Evolutionary conservation across 208 protist genomes (phyloP).

Genomic region (Crithidia fasciculata): DNA sequence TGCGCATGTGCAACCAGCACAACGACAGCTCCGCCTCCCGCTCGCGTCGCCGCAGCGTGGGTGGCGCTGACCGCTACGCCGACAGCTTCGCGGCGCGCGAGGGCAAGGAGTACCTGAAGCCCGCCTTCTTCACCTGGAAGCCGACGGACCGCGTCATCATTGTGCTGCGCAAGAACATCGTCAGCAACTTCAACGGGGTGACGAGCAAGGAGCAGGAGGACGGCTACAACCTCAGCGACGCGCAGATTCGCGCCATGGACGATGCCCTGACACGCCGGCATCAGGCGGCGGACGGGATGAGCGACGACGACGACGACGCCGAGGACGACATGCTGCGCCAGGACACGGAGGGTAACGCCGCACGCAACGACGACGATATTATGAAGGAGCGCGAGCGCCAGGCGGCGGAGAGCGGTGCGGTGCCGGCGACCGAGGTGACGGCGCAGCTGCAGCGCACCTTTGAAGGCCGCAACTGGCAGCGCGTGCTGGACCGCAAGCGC

Average conservation of each 20-base stretch:
- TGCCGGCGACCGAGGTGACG: conserved; percentile 29
- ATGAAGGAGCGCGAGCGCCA: conserved; percentile 37
- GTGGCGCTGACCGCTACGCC: conserved; percentile 51
- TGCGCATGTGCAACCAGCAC: conserved; percentile 59
- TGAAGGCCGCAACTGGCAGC: conserved; percentile 67
- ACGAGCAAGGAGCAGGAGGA: conserved; percentile 41
- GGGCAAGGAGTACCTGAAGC: conserved; percentile 76
- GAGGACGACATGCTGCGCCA: conserved; percentile 62
- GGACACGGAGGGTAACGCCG: conserved; percentile 16
- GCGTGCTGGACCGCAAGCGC: conserved; percentile 66
- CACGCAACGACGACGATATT: conserved; percentile 43
- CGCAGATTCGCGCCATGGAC: conserved; percentile 66
- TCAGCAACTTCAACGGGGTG: conserved; percentile 63
- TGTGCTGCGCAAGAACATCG: conserved; percentile 71
- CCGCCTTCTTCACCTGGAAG: conserved; percentile 77
- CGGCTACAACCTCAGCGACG: conserved; percentile 63
- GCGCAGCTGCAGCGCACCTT: conserved; percentile 46
- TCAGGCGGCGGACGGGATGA: conserved; percentile 29
- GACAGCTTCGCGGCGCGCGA: conserved; percentile 73
- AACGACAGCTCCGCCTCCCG: conserved; percentile 26
- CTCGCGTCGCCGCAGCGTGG: conserved; percentile 20
- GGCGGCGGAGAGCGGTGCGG: conserved; percentile 36
- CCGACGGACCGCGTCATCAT: conserved; percentile 77
- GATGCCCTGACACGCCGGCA: conserved; percentile 50
- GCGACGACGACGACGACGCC: conserved; percentile 38